Conservation (phyloP, 805 yeast species). For the Priceomyces haplophilus region DNA sequence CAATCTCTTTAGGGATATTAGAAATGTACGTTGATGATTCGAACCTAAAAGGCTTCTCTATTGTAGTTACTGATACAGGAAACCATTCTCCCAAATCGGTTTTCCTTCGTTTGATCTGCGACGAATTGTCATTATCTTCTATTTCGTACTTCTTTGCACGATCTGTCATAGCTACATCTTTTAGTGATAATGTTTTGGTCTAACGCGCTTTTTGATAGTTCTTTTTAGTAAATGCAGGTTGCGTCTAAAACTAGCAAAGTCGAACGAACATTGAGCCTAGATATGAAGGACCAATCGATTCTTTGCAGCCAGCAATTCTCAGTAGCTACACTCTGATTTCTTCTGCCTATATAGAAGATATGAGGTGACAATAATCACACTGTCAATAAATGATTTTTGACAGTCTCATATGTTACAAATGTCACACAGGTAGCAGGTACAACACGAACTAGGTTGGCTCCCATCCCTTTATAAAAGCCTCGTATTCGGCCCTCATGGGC, state of each 20-base stretch:
- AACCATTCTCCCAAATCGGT: slow-evolving; percentile 22
- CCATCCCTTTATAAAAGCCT: slow-evolving; percentile 82
- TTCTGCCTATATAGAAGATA: no score
- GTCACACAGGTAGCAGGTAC: slow-evolving; percentile 93
- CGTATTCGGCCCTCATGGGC: slow-evolving; percentile 47
- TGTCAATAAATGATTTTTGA: slow-evolving; percentile 17
- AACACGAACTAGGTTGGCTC: slow-evolving; percentile 75
- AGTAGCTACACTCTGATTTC: no score
- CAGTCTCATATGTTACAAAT: slow-evolving; percentile 75
- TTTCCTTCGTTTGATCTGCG: slow-evolving; percentile 3
- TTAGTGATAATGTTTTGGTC: not conserved
- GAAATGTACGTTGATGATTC: slow-evolving; percentile 50
- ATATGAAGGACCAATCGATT: no score
- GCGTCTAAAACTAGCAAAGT: not conserved
- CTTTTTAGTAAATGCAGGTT: not conserved
- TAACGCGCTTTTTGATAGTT: not conserved
- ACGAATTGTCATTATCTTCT: not conserved
- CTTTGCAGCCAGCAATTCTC: no score
- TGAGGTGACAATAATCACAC: no score
- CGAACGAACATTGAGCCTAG: no score
- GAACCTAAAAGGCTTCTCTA: slow-evolving; percentile 25
- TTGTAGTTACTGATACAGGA: slow-evolving; percentile 32
- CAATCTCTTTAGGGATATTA: slow-evolving; percentile 43
- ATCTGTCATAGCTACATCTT: no score
- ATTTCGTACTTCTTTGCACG: not conserved